Base-by-base conservation (phyloP, 768 basidiomycete species). In the Candolleomyces eurysporus region DNA sequence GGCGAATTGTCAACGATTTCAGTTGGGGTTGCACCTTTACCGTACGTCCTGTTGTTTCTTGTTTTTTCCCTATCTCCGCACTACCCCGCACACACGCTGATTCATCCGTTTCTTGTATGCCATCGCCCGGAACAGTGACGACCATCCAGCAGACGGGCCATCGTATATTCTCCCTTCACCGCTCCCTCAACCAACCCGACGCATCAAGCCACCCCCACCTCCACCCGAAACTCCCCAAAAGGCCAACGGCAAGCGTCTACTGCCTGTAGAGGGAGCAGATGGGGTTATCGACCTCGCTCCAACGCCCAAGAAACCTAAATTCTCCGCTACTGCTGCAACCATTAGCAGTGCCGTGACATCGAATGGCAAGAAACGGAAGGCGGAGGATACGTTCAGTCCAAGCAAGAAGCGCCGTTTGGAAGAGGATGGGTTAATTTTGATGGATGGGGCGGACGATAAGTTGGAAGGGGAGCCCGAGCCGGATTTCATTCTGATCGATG, bases 1-100 rank as follows among this genome's bases (percentile, higher is more conserved):
- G 91, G 84, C 5, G 87, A 86, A 61, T 82, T 79, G 73, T 85
- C 80, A 10, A 92, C 89, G 2, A 82, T 96, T 31, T 81, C 86
- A 7, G 79, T 96, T 17, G 90, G 83, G 0, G 68, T 96, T 46
- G 83, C 86, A 53, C 73, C 76, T 26, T 78, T 92, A 58, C 88
- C 92, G 92, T 94, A 67, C 71, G 92, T 85, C 4, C 22, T 77
- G 78, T 32, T 36, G 19, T 58, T 42, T 11, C 52, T 19, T 40
- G 51, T 42, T 42, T n/a, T 6, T 50, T 30, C 30, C 7, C 66
- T 39, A 21, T 16, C 11, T n/a, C n/a, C 39, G 58, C 39, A 57
- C 57, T 30, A 43, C 11, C 5, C 42, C n/a, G 42, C 42, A 13
- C 13, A 43, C 42, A 43, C 42, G 11, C n/a, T 43, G 11, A 13